Evolutionary conservation across 345 rosid species (phyloP).

Genomic region (Physaria fendleri): DNA sequence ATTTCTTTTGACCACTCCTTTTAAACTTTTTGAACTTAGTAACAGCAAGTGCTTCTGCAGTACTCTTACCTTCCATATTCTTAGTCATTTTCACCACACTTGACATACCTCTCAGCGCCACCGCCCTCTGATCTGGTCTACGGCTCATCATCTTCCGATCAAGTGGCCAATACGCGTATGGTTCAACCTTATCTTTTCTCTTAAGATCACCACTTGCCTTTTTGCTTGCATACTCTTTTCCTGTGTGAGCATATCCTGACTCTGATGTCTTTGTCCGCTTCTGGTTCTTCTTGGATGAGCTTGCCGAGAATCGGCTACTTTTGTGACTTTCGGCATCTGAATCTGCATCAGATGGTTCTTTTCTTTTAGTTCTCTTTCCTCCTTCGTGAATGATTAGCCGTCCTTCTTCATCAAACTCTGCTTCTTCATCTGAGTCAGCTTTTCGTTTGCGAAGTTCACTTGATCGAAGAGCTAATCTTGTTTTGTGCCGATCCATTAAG

Average conservation of each 20-base stretch:
- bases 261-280: constrained; percentile 68
- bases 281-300: constrained; percentile 49
- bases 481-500: constrained; percentile 69
- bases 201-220: constrained; percentile 82
- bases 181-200: constrained; percentile 89
- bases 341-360: constrained; percentile 35
- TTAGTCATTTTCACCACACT: constrained; percentile 75
- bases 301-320: constrained; percentile 37
- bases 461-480: constrained; percentile 69
- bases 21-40: constrained; percentile 23
- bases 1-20: constrained; percentile 25
- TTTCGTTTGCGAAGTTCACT: constrained; percentile 48
- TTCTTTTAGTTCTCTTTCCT: constrained; percentile 45
- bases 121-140: constrained; percentile 77
- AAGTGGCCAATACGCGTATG: constrained; percentile 96
- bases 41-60: constrained; percentile 30
- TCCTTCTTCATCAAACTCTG: constrained; percentile 79
- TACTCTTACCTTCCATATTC: constrained; percentile 68
- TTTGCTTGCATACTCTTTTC: constrained; percentile 77
- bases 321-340: constrained; percentile 57
- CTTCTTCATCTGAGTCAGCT: constrained; percentile 72
- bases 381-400: constrained; percentile 60
- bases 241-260: constrained; percentile 84
- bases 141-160: constrained; percentile 97
- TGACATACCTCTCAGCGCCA: constrained; percentile 83